A percentile compares a stretch with the other conserved stretches of the same genome.
Conservation (phyloP, 768 basidiomycete genomes). For the Neoboletus brunneissimus region DNA sequence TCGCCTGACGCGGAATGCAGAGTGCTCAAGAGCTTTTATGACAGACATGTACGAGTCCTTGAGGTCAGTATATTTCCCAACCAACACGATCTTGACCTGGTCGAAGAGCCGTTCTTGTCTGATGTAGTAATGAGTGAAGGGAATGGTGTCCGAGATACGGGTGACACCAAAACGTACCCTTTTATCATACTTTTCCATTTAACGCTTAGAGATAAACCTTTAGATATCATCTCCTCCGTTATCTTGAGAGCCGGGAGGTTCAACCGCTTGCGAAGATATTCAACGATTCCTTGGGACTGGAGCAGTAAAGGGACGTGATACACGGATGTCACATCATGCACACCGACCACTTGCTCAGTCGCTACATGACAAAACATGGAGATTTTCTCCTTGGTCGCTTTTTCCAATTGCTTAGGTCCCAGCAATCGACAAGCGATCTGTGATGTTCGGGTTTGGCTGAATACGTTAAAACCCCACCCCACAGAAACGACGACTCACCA, state of each 20-base stretch:
- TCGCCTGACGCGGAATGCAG: constrained; percentile 86
- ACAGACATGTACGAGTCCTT: constrained; percentile 99
- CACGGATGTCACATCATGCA: constrained; percentile 94
- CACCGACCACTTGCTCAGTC: constrained; percentile 85
- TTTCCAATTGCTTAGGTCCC: constrained; percentile 75
- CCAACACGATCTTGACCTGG: constrained; percentile 82
- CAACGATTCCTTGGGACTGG: constrained; percentile 87
- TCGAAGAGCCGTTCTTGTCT: constrained; percentile 96
- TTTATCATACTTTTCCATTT: constrained; percentile 84
- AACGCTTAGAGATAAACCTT: constrained; percentile 62
- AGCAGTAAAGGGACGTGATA: constrained; percentile 96
- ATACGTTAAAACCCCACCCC: not conserved
- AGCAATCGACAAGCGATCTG: constrained; percentile 92
- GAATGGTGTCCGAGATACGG: not conserved
- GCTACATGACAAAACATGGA: constrained; percentile 99
- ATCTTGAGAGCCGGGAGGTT: constrained; percentile 60
- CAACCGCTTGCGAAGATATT: constrained; percentile 80
- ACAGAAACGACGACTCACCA: constrained; percentile 49
- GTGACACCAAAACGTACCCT: constrained; percentile 47
- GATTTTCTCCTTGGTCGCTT: constrained; percentile 90
- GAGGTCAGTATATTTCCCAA: constrained; percentile 96
- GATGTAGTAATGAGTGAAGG: constrained; percentile 5
- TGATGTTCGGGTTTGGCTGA: not conserved
- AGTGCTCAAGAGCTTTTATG: constrained; percentile 94
- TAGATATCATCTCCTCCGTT: constrained; percentile 51